A percentile compares a stretch with the other conserved stretches of the same genome.
phyloP scores from a whole-genome alignment of 768 basidiomycete species.

The Kwoniella sp. region DNA sequence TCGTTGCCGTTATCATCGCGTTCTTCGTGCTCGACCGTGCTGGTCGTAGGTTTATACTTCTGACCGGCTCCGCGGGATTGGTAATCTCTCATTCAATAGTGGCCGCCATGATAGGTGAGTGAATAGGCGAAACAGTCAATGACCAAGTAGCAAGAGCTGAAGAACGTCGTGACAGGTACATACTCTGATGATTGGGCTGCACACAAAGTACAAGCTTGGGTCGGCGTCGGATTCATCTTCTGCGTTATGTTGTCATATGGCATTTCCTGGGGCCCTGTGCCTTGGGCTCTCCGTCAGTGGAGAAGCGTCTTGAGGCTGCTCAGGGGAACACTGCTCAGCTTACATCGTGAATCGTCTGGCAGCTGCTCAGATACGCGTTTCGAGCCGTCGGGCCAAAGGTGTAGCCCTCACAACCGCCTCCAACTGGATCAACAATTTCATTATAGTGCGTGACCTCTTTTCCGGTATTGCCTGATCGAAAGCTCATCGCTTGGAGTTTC shows the following conservation, averaged over 20 bases:
- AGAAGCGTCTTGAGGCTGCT: background rate
- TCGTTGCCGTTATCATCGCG: conserved; percentile 3
- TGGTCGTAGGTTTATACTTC: background rate
- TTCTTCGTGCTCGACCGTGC: conserved; percentile 4
- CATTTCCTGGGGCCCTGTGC: conserved; percentile 57
- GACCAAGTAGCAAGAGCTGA: background rate
- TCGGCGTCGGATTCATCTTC: conserved; percentile 11
- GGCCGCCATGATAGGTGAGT: conserved; percentile 4
- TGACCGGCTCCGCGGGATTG: background rate
- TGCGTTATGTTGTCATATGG: conserved; percentile 6
- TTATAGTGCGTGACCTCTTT: conserved; percentile 4
- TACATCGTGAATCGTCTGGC: background rate
- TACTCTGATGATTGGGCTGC: conserved; percentile 4
- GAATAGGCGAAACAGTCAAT: background rate
- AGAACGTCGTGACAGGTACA: background rate
- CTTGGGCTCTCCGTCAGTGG: conserved; percentile 68
- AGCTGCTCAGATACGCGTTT: conserved; percentile 75
- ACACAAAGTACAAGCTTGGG: conserved; percentile 1
- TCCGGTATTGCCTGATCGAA: background rate
- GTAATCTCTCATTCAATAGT: background rate
- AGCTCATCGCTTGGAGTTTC: background rate
- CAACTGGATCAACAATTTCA: conserved; percentile 36
- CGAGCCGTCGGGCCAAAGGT: conserved; percentile 70
- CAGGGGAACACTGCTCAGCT: too few relatives aligned
- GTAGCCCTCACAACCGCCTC: conserved; percentile 24